These are phyloP conservation scores for Gloeostereum incarnatum DNA, from an alignment of 768 basidiomycete species.

Conservation along the genomic window DNA sequence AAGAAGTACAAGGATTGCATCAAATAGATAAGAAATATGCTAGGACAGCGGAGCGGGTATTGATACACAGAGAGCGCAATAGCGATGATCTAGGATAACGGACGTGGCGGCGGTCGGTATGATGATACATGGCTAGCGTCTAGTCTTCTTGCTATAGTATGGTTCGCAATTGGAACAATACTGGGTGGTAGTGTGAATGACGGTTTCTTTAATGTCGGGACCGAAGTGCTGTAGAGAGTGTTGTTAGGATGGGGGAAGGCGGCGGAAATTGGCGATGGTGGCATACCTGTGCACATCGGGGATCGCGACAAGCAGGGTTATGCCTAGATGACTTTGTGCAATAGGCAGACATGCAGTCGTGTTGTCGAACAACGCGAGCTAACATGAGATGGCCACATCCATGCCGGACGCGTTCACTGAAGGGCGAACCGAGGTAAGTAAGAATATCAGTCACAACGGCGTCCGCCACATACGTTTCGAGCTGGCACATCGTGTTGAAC, in stretches of 20 bases:
- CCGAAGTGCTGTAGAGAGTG: conserved; percentile 50
- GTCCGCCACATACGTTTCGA: conserved; percentile 48
- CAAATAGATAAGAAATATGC: conserved; percentile 7
- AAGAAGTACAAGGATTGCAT: conserved; percentile 2
- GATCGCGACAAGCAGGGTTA: conserved; percentile 28
- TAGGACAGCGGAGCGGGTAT: background rate
- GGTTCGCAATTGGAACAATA: conserved; percentile 53
- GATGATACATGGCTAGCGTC: no score
- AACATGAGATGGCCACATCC: conserved; percentile 74
- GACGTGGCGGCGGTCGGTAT: no score
- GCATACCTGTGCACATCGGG: conserved; percentile 35
- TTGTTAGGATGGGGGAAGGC: no score
- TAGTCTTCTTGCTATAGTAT: no score
- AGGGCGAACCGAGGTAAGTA: conserved; percentile 9
- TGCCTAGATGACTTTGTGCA: conserved; percentile 32
- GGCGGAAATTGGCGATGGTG: no score
- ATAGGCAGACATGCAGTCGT: conserved; percentile 22
- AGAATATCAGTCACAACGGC: no score
- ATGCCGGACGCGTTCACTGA: conserved; percentile 65
- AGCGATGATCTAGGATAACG: no score
- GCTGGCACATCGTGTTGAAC: conserved; percentile 38
- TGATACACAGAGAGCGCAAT: conserved; percentile 1
- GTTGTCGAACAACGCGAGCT: conserved; percentile 23
- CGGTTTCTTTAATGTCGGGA: conserved; percentile 58
- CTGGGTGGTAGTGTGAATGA: conserved; percentile 38